Percentiles rank a stretch among this genome's conserved stretches.
These are phyloP conservation scores for Ilyonectria mors-panacis DNA, from an alignment of 2,329 filamentous ascomycete species.

Conservation along the genomic window DNA sequence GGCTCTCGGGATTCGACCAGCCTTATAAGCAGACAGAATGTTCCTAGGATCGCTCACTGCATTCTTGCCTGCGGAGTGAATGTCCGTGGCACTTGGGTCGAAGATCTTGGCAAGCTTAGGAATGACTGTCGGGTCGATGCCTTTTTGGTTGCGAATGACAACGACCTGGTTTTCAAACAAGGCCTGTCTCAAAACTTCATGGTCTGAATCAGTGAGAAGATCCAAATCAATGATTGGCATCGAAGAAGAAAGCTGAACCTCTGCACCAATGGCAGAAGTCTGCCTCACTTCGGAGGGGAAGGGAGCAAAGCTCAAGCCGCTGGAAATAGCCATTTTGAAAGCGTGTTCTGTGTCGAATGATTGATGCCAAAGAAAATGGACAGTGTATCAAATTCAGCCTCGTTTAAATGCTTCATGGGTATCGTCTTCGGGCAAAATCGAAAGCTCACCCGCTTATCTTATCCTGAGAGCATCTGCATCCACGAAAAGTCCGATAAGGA, in stretches of 20 bases:
- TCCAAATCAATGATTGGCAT: slow-evolving; percentile 16
- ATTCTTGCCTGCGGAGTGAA: slow-evolving; percentile 21
- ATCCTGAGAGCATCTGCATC: no score
- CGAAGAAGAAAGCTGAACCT: background rate
- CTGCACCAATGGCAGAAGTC: slow-evolving; percentile 20
- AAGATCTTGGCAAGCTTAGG: slow-evolving; percentile 23
- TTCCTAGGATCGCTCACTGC: slow-evolving; percentile 20
- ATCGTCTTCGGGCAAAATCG: no score
- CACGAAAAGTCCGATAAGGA: no score
- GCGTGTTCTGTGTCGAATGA: background rate
- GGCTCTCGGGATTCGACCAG: slow-evolving; percentile 9
- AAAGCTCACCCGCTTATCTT: no score
- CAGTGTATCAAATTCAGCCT: background rate
- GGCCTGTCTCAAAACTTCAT: slow-evolving; percentile 9
- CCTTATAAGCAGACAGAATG: slow-evolving; percentile 17
- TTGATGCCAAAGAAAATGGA: background rate
- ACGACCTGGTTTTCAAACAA: slow-evolving; percentile 23
- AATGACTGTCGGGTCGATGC: slow-evolving; percentile 8
- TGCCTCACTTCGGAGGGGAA: slow-evolving; percentile 7
- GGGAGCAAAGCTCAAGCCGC: background rate
- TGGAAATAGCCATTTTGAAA: slow-evolving; percentile 9
- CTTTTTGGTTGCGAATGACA: slow-evolving; percentile 23
- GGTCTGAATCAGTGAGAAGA: slow-evolving; percentile 4
- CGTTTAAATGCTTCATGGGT: no score
- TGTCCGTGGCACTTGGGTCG: slow-evolving; percentile 10